phyloP scores from a whole-genome alignment of 2,329 filamentous ascomycete genomes.

The Botrytis porri region DNA sequence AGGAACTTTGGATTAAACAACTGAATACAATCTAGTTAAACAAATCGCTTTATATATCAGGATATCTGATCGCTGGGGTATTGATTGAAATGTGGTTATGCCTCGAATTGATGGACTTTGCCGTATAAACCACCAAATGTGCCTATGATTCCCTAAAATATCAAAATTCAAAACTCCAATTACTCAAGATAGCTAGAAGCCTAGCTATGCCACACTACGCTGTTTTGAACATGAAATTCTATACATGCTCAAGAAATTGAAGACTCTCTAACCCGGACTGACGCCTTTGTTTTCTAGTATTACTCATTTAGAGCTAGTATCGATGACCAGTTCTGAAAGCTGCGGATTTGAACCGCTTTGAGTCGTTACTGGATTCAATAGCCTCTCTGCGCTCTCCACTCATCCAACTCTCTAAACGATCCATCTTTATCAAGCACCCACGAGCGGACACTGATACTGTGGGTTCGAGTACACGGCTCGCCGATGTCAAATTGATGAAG shows the following conservation, averaged over 20 bases:
- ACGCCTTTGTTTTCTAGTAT: too few species aligned
- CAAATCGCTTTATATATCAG: background rate
- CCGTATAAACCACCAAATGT: too few species aligned
- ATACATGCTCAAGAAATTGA: background rate
- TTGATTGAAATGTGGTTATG: background rate
- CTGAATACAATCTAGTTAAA: background rate
- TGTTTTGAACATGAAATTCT: background rate
- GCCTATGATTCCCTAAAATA: background rate
- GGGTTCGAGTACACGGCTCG: rapidly evolving
- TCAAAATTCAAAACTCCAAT: too few species aligned
- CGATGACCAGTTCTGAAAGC: rapidly evolving
- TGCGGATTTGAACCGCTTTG: rapidly evolving
- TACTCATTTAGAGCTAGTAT: background rate
- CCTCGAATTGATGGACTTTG: background rate
- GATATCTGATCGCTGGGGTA: background rate
- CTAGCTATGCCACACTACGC: background rate
- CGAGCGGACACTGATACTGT: background rate
- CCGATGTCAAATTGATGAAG: rapidly evolving
- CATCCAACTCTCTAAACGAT: rapidly evolving
- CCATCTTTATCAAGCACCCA: background rate
- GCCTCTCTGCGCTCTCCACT: background rate
- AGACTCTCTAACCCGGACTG: background rate
- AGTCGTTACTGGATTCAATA: rapidly evolving
- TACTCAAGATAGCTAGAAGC: background rate
- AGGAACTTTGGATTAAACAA: background rate